These are phyloP conservation scores for Spathaspora passalidarum DNA, from an alignment of 805 yeast genomes.

Conservation along the genomic window DNA sequence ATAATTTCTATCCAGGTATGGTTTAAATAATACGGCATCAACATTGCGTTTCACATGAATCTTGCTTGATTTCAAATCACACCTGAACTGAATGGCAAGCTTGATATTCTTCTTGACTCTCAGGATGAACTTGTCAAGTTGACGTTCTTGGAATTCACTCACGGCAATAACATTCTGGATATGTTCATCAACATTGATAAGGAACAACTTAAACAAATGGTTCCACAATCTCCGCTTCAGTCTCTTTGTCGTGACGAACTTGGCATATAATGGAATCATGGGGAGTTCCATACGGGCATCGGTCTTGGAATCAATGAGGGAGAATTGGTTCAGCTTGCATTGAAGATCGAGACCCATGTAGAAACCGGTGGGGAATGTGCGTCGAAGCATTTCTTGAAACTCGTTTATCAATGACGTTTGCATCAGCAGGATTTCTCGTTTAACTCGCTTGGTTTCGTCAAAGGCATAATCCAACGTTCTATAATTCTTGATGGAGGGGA, in stretches of 20 bases:
- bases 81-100: constrained; percentile 16
- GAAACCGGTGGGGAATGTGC: neutral
- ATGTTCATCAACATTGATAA: constrained; percentile 37
- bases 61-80: constrained; percentile 21
- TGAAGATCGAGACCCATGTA: neutral
- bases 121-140: constrained; percentile 25
- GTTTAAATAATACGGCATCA: constrained; percentile 26
- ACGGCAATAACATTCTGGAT: constrained; percentile 33
- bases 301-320: constrained; percentile 8
- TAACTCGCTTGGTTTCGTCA: neutral
- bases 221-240: constrained; percentile 23
- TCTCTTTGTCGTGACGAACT: constrained; percentile 19
- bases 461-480: neutral
- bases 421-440: neutral
- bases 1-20: constrained; percentile 21
- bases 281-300: constrained; percentile 31
- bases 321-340: neutral
- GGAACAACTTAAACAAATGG: constrained; percentile 34
- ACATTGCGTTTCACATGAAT: constrained; percentile 9
- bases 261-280: constrained; percentile 32
- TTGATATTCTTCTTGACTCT: constrained; percentile 23
- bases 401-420: neutral
- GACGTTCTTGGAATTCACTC: constrained; percentile 31
- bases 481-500: neutral
- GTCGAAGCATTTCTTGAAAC: neutral